phyloP scores from a whole-genome alignment of 108 stramenopile genomes.

The Hondaea fermentalgiana region DNA sequence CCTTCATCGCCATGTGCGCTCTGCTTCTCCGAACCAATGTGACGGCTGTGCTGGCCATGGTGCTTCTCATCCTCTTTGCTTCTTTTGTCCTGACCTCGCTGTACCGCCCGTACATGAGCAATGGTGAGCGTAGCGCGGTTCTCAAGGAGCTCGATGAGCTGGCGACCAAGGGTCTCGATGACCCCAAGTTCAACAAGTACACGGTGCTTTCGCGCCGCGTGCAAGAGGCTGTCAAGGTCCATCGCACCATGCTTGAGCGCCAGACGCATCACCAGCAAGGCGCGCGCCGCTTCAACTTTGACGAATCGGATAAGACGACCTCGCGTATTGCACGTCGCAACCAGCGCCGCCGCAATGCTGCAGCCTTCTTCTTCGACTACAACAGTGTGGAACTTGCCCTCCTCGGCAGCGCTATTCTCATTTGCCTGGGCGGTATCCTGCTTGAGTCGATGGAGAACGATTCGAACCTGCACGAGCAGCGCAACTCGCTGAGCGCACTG shows the following conservation, averaged over 20 bases:
- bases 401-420: conserved; percentile 9
- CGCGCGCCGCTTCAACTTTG: background rate
- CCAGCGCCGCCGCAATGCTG: background rate
- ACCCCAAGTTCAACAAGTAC: background rate
- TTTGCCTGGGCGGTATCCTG: conserved; percentile 28
- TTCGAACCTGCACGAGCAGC: background rate
- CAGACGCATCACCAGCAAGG: background rate
- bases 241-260: background rate
- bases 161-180: background rate
- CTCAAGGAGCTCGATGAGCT: background rate
- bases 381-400: conserved; percentile 28
- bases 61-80: conserved; percentile 25
- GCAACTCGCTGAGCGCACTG: background rate
- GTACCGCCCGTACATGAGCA: conserved; percentile 32
- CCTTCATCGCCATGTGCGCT: conserved; percentile 14
- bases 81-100: conserved; percentile 17
- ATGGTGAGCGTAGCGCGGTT: conserved; percentile 1
- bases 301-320: background rate
- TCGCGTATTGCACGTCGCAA: background rate
- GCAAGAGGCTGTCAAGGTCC: background rate
- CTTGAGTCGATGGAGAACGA: background rate
- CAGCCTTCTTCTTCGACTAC: conserved; percentile 24
- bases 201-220: background rate
- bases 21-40: conserved; percentile 23
- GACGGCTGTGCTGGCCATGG: conserved; percentile 21